phyloP scores from a whole-genome alignment of 129 eudicot species.

The Cynara cardunculus region DNA sequence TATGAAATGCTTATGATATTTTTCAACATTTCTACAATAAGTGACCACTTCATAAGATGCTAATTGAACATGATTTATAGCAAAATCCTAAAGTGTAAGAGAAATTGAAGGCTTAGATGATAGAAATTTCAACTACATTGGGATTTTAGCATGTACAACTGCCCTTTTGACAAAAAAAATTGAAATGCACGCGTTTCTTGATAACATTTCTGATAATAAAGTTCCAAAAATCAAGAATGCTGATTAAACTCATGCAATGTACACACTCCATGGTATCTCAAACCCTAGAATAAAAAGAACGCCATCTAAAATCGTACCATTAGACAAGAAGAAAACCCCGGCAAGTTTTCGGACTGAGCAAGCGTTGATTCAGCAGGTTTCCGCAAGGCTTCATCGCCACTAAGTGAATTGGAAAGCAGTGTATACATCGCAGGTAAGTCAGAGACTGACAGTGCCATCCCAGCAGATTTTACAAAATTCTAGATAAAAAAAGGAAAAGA shows the following conservation, averaged over 20 bases:
- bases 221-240: background rate
- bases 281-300: conserved; percentile 24
- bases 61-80: background rate
- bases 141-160: conserved; percentile 6
- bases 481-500: no score
- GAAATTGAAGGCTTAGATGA: background rate
- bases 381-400: conserved; percentile 59
- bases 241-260: background rate
- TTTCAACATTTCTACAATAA: background rate
- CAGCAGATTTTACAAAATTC: no score
- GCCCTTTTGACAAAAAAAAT: background rate
- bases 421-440: no score
- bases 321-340: no score
- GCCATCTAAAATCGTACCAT: conserved; percentile 43
- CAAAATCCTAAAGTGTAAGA: conserved; percentile 18
- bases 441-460: no score
- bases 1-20: background rate
- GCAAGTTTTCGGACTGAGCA: conserved; percentile 75
- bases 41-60: background rate
- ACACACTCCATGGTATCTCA: background rate
- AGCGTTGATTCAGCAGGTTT: conserved; percentile 85
- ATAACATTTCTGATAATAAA: background rate
- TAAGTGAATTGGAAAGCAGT: conserved; percentile 67
- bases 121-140: background rate
- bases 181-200: background rate